These are phyloP conservation scores for Nigrospora osmanthi DNA, from an alignment of 2,329 filamentous ascomycete genomes.

Conservation along the genomic window DNA sequence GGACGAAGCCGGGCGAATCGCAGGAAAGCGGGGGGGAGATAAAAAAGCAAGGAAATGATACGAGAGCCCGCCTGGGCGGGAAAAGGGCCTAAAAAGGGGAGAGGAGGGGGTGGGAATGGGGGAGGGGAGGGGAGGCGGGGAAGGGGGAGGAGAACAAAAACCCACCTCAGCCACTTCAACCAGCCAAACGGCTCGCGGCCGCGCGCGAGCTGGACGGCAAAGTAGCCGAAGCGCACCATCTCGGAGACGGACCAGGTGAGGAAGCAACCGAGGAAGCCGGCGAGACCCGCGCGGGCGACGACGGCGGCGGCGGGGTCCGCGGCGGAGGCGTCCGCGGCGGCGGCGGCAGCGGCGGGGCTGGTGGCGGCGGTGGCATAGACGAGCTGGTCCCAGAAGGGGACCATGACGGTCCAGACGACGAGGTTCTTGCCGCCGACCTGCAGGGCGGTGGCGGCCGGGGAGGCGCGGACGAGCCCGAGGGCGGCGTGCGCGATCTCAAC, in stretches of 20 bases:
- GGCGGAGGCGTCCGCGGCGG: no score
- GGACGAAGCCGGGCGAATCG: background rate
- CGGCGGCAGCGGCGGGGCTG: no score
- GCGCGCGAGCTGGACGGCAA: conserved; percentile 43
- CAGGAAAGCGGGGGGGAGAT: no score
- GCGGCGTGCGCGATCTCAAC: conserved; percentile 56
- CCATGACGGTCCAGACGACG: conserved; percentile 57
- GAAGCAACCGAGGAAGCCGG: conserved; percentile 45
- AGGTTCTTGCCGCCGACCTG: conserved; percentile 59
- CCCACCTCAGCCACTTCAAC: conserved; percentile 48
- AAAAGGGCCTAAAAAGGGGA: no score
- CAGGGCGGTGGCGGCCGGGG: conserved; percentile 56
- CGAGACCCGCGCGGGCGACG: conserved; percentile 25
- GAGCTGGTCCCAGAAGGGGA: conserved; percentile 31
- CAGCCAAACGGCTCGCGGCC: conserved; percentile 36
- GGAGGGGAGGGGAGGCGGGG: no score
- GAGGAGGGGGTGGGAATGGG: no score
- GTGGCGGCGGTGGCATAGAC: background rate
- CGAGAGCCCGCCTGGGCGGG: no score
- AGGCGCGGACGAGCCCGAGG: conserved; percentile 54
- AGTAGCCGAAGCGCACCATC: conserved; percentile 62
- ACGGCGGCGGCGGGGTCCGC: conserved; percentile 20
- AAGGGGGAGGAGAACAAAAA: background rate
- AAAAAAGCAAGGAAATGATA: no score
- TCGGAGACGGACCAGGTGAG: conserved; percentile 62